These are phyloP conservation scores for Striga asiatica DNA, from an alignment of 257 asterid species.

Conservation along the genomic window DNA sequence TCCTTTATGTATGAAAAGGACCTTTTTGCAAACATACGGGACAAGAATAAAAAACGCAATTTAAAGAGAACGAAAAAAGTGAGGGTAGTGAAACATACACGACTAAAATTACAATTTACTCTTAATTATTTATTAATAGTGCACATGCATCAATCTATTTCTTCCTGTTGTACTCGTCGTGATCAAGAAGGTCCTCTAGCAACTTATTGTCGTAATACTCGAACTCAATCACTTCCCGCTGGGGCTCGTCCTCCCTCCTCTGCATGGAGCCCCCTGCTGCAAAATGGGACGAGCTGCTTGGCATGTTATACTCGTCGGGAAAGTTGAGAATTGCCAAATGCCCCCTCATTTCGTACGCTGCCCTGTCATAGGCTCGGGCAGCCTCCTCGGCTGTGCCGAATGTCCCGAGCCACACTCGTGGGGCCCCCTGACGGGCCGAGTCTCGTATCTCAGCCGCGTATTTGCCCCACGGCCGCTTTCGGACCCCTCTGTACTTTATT, in stretches of 20 bases:
- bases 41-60: no score
- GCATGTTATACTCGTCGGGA: conserved; percentile 47
- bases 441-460: conserved; percentile 71
- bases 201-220: conserved; percentile 39
- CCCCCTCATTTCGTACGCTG: conserved; percentile 42
- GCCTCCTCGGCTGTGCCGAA: conserved; percentile 63
- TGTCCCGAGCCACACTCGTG: conserved; percentile 60
- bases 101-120: no score
- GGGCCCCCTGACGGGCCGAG: conserved; percentile 38
- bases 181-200: conserved; percentile 53
- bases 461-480: conserved; percentile 60
- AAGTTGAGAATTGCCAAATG: conserved; percentile 52
- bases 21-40: no score
- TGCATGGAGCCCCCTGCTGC: no score
- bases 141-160: no score
- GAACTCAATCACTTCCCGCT: conserved; percentile 25
- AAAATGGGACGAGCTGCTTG: neutral
- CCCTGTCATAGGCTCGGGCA: conserved; percentile 41
- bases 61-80: no score
- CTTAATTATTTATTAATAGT: no score
- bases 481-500: no score
- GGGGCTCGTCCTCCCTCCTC: no score
- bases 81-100: no score
- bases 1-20: no score
- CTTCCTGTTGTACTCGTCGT: no score